Evolutionary conservation across 768 basidiomycete species (phyloP).

Genomic region (Podaxis rugospora): DNA sequence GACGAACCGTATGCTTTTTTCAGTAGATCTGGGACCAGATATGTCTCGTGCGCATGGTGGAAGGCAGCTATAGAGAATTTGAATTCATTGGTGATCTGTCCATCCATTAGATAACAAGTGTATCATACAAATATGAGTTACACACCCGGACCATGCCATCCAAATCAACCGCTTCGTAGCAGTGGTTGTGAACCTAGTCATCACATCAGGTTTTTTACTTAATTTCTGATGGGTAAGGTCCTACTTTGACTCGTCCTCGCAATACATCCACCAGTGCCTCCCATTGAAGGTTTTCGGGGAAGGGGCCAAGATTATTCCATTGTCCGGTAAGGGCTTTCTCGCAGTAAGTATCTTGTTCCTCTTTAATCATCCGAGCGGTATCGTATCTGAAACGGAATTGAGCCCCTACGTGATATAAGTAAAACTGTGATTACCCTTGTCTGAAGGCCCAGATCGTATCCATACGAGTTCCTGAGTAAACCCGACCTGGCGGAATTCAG

Average conservation of each 20-base stretch:
- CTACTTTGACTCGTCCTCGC: constrained; percentile 67
- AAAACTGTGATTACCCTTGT: constrained; percentile 34
- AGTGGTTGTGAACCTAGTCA: constrained; percentile 49
- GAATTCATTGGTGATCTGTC: constrained; percentile 56
- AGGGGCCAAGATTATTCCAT: constrained; percentile 46
- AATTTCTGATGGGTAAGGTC: not conserved
- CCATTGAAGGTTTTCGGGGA: constrained; percentile 68
- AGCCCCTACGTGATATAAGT: constrained; percentile 13
- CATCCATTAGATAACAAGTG: not conserved
- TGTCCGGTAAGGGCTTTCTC: constrained; percentile 40
- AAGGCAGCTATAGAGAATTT: constrained; percentile 71
- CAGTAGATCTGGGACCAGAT: constrained; percentile 78
- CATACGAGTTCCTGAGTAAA: constrained; percentile 51
- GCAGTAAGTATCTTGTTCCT: constrained; percentile 63
- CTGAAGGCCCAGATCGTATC: constrained; percentile 66
- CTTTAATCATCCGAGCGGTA: constrained; percentile 57
- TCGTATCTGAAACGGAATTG: constrained; percentile 42
- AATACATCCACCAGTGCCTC: constrained; percentile 76
- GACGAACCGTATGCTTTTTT: constrained; percentile 60
- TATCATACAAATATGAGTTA: not conserved
- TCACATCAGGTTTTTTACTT: not conserved
- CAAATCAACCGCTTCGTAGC: constrained; percentile 62
- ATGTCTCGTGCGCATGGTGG: constrained; percentile 79
- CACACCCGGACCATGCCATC: constrained; percentile 61
- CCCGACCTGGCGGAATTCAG: constrained; percentile 26